Evolutionary conservation across 345 rosid species (phyloP).

Genomic region (Ceriops decandra): DNA sequence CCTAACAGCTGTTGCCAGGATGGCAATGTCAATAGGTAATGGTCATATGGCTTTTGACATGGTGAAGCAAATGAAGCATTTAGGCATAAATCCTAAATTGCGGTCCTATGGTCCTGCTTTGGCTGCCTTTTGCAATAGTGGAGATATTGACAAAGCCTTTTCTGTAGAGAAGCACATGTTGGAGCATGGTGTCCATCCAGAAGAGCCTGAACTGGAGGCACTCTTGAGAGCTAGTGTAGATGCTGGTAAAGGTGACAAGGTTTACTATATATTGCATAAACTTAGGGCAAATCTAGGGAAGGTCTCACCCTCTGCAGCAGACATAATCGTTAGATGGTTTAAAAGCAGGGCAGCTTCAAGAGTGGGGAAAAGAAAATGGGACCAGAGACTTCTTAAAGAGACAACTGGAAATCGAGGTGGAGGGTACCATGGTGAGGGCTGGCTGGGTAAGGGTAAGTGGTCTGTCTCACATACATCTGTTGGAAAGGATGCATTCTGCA

Average conservation of each 20-base stretch:
- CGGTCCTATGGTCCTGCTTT: slow-evolving; percentile 68
- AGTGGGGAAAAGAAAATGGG: slow-evolving; percentile 50
- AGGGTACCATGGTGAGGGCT: slow-evolving; percentile 74
- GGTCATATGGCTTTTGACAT: slow-evolving; percentile 65
- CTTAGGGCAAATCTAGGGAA: slow-evolving; percentile 45
- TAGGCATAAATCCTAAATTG: slow-evolving; percentile 53
- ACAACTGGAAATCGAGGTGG: slow-evolving; percentile 52
- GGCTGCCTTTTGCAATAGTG: slow-evolving; percentile 38
- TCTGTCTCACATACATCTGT: slow-evolving; percentile 32
- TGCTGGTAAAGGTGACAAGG: slow-evolving; percentile 53
- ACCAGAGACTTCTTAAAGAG: slow-evolving; percentile 31
- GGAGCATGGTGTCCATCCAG: slow-evolving; percentile 57
- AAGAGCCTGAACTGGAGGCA: slow-evolving; percentile 61
- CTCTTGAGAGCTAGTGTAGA: slow-evolving; percentile 47
- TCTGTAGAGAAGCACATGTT: slow-evolving; percentile 60
- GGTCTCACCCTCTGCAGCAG: slow-evolving; percentile 50
- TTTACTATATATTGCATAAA: slow-evolving; percentile 59
- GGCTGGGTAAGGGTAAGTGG: slow-evolving; percentile 73
- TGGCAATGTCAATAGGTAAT: slow-evolving; percentile 56
- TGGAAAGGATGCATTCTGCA: slow-evolving; percentile 48
- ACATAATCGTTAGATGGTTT: slow-evolving; percentile 51
- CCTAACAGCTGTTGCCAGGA: slow-evolving; percentile 59
- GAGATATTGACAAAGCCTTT: slow-evolving; percentile 49
- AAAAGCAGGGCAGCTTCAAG: slow-evolving; percentile 42
- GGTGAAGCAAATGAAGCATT: slow-evolving; percentile 58